Evolutionary conservation across 257 asterid species (phyloP), one percentile per base, ranked within the genome.

Genomic region (Haberlea rhodopensis): DNA sequence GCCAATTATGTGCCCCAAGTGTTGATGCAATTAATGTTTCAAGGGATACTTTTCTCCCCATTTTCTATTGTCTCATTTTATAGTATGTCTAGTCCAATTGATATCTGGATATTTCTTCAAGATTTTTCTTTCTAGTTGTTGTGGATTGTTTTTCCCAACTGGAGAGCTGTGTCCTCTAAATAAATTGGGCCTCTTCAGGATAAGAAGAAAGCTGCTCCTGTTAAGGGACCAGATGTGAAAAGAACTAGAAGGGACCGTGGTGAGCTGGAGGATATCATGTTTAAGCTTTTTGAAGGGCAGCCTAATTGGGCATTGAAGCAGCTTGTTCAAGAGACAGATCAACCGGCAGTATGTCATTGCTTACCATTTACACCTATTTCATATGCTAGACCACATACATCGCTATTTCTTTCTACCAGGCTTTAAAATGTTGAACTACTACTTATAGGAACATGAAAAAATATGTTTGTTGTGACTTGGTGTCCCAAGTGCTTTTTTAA

Each of bases 291-390:
- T 51, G 96, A 90, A 75, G 80, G 82, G 66, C 95, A 94, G 64
- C 92, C 97, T 59, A 90, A 90, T 62, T 90, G 96, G 96, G 74
- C 96, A 32, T 81, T 90, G 76, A 88, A 88, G 85, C 96, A 86
- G 84, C 87, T 94, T 19, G 95, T 94, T 73, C 90, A 84, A 76
- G 90, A 84, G 74, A 87, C 99, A 1, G 95, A 94, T 77, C 99
- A 90, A 79, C 96, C 97, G 22, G 99, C 92, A 24, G 96, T 94
- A 86, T 66, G 81, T 46, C 53, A 61, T 75, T 65, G 54, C 63
- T 60, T 55, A 31, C 53, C 51, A 5, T 45, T 71, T 52, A n/a
- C 18, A 16, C 54, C 8, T 67, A 32, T 49, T 68, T 59, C 19
- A 25, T 28, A 28, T 5, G 32, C n/a, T 28, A 28, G 32, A 28